phyloP scores from a whole-genome alignment of 495 filamentous ascomycete species.

The Pyrenula aspistea region DNA sequence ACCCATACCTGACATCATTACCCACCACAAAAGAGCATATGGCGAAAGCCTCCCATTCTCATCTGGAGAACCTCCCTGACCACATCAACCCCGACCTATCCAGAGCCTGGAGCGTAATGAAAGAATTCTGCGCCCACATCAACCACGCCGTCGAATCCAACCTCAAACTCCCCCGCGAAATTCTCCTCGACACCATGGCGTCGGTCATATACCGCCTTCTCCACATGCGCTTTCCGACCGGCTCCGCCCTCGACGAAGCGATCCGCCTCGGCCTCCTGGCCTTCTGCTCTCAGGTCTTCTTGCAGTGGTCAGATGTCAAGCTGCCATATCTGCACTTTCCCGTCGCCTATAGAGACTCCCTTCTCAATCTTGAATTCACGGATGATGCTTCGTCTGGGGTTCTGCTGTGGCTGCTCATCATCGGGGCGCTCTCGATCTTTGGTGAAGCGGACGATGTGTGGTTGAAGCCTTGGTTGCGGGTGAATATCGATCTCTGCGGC shows the following conservation, averaged over 20 bases:
- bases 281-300: constrained; percentile 24
- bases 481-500: constrained; percentile 7
- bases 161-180: constrained; percentile 13
- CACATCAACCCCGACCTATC: constrained; percentile 12
- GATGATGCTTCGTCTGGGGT: constrained; percentile 3
- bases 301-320: constrained; percentile 20
- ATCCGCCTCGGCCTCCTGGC: constrained; percentile 27
- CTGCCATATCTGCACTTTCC: constrained; percentile 15
- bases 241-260: constrained; percentile 19
- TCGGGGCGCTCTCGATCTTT: constrained; percentile 21
- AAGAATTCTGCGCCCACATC: constrained; percentile 20
- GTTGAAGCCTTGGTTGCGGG: constrained; percentile 13
- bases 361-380: not conserved
- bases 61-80: not conserved
- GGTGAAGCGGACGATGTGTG: constrained; percentile 12
- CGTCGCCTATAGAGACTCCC: constrained; percentile 8
- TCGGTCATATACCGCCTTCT: constrained; percentile 31
- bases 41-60: not conserved
- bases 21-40: constrained; percentile 1
- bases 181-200: constrained; percentile 21
- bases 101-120: constrained; percentile 19
- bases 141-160: constrained; percentile 17
- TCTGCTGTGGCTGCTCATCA: constrained; percentile 24
- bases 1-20: constrained; percentile 1
- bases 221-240: constrained; percentile 12